Base-by-base conservation (phyloP, 2,329 filamentous ascomycete genomes). In the Chaetomiaceae sp. region DNA sequence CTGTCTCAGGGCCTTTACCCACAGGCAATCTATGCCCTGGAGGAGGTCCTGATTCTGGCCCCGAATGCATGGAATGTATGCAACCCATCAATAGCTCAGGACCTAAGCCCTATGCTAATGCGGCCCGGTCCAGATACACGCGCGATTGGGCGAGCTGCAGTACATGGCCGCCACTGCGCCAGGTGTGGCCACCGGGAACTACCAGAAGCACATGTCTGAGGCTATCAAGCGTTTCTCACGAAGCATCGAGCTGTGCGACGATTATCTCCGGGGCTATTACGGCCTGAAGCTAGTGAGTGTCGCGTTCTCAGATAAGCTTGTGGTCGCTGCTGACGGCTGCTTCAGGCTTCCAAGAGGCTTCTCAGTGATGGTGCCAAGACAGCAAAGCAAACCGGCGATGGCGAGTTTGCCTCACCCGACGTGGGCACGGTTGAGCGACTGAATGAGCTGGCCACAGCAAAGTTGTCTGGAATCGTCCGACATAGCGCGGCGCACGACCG, bases 41-140 rank as follows among this genome's bases (percentile, higher is more conserved):
- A 98, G 65, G 93, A 98, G 65, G 88, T 95, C 17, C 67, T 98
- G 36, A 72, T 97, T 42, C 74, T 95, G 47, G 79, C 81, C 43
- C 91, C 93, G 4, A 95, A 95, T 69, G 88, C 91, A 17, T 98
- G 93, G 90, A 97, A 95, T 71, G 87, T 93, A 65, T 64, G 86
- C 65, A 49, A 29, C 26, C 45, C 34, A 53, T 36, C 40, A 38
- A 38, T 11, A 34, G 15, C 24, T 33, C 44, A 32, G 26, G 30
- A 19, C 17, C 38, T 45, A 47, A 38, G 32, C 44, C 49, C 39
- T 52, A 56, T 57, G 55, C 63, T 68, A 53, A 68, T 54, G 32
- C 40, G 45, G 35, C 39, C 33, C 5, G 45, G n/a, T 50, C n/a
- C 60, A 93, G 85, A 79, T 95, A 54, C 89, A 96, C 65, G 90